phyloP scores from a whole-genome alignment of 768 basidiomycete species.

The Boletellus ananiceps region DNA sequence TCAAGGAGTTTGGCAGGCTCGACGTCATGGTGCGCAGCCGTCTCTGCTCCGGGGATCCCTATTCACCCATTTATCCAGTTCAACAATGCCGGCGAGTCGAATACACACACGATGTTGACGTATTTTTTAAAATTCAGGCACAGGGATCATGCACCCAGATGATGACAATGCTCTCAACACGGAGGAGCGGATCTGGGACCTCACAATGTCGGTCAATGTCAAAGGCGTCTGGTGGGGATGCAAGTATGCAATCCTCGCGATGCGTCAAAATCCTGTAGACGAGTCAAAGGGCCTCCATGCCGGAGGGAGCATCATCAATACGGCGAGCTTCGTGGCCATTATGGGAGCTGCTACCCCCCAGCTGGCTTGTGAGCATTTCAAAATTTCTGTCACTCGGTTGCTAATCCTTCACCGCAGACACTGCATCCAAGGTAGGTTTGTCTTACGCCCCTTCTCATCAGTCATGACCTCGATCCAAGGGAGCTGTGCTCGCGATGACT shows the following conservation, averaged over 20 bases:
- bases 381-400: not conserved
- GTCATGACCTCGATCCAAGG: conserved; percentile 40
- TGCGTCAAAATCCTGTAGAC: conserved; percentile 89
- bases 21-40: conserved; percentile 77
- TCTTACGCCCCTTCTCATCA: not conserved
- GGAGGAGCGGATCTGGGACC: conserved; percentile 93
- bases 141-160: conserved; percentile 96
- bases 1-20: conserved; percentile 85
- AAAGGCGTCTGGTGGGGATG: conserved; percentile 99
- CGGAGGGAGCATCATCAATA: conserved; percentile 95
- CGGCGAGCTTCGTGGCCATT: conserved; percentile 93
- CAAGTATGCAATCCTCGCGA: conserved; percentile 95
- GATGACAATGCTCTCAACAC: conserved; percentile 97
- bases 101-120: not conserved
- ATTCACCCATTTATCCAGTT: conserved; percentile 49
- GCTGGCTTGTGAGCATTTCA: conserved; percentile 67
- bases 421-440: conserved; percentile 76
- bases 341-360: conserved; percentile 98
- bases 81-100: conserved; percentile 75
- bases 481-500: conserved; percentile 98
- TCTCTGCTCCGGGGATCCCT: not conserved
- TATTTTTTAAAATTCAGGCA: conserved; percentile 1
- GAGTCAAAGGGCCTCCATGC: conserved; percentile 70
- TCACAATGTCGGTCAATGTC: conserved; percentile 90
- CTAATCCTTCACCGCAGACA: conserved; percentile 51